Base-by-base conservation (phyloP, 225 moss, liverwort and hornwort species). In the Sphagnum contortum region DNA sequence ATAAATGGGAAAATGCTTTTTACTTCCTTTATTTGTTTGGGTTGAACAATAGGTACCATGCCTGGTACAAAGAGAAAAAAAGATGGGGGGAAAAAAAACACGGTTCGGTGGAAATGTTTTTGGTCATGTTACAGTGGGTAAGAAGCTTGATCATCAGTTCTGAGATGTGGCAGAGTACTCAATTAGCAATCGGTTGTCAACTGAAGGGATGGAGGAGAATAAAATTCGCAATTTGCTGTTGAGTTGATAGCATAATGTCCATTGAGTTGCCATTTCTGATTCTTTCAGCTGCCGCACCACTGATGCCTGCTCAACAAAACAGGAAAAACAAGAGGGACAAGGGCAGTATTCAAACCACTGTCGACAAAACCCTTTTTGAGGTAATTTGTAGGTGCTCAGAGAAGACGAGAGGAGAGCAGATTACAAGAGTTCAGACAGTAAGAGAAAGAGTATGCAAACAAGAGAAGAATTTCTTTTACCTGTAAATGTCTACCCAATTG, bases 161-260 rank as follows among this genome's bases (percentile, higher is more conserved):
- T 98, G 93, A 29, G 96, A 91, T 12, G 89, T 89, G n/a, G 96
- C 96, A 9, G 96, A 98, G 76, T 91, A 98, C 74, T 98, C 96
- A 13, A 98, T 91, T 58, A 98, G 82, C 71, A 98, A 63, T 8
- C 96, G 89, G 63, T 91, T 93, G 87, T 98, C 93, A 2, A 92
- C 96, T 49, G 92, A 87, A 56, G 96, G 96, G 64, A 98, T 89
- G 57, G 96, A 98, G 48, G 90, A 98, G 72, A 98, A 98, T 60
- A 98, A 80, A 45, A 98, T 68, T 50, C 96, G 82, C 12, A 98
- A 73, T 83, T 98, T 93, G 85, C 96, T 89, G 68, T 98, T 98
- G 8, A 98, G 89, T 71, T 98, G 96, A 72, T 98, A 98, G 52
- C 92, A 79, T 60, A 98, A 77, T 62, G 90, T 98, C 96, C 96